A percentile compares a stretch with the other conserved stretches of the same genome.
phyloP scores from a whole-genome alignment of 768 basidiomycete species.

The Pleurotus cornucopiae region DNA sequence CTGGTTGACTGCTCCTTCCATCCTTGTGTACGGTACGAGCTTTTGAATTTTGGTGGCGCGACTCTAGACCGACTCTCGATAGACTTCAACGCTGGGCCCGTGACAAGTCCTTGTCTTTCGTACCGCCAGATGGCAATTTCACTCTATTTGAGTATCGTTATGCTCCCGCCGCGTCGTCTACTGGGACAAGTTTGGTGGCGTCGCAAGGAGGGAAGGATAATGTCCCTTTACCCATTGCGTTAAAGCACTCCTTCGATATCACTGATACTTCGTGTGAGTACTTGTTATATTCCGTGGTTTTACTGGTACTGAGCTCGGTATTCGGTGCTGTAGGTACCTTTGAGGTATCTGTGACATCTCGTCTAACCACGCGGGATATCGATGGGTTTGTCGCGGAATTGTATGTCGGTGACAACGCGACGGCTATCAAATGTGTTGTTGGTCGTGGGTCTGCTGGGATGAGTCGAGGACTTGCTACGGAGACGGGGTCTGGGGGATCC shows the following conservation, averaged over 20 bases:
- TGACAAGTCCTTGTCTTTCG: conserved; percentile 78
- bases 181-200: conserved; percentile 19
- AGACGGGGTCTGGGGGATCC: conserved; percentile 35
- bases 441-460: conserved; percentile 52
- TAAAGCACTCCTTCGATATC: conserved; percentile 46
- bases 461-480: conserved; percentile 24
- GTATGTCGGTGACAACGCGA: conserved; percentile 70
- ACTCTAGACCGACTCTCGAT: conserved; percentile 7
- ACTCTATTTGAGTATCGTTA: conserved; percentile 81
- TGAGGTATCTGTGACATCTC: conserved; percentile 59
- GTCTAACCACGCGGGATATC: conserved; percentile 57
- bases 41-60: neutral
- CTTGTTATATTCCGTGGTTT: neutral
- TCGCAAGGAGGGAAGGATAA: conserved; percentile 31
- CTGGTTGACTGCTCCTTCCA: conserved; percentile 85
- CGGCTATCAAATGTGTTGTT: conserved; percentile 67
- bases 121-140: conserved; percentile 92
- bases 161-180: conserved; percentile 33
- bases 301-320: too few species aligned
- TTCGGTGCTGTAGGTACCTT: conserved; percentile 43
- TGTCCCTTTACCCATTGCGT: conserved; percentile 45
- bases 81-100: conserved; percentile 80
- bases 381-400: conserved; percentile 72
- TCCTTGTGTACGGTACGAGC: conserved; percentile 79
- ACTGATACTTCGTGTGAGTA: conserved; percentile 37